Evolutionary conservation across 345 rosid species (phyloP).

Genomic region (Camelina neglecta): DNA sequence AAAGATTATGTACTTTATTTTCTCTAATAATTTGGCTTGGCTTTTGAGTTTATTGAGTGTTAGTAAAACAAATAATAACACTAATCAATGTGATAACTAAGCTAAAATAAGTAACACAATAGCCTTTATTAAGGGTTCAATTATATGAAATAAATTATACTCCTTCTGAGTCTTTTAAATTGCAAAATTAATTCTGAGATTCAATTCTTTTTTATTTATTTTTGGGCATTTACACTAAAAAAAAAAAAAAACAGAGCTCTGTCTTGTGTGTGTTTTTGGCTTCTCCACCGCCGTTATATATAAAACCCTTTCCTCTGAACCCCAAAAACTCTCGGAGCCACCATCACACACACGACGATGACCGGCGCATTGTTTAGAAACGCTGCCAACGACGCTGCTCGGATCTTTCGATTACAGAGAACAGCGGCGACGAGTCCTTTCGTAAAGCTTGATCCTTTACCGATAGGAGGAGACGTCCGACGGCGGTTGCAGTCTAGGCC

Average conservation of each 20-base stretch:
- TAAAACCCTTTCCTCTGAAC: conserved; percentile 24
- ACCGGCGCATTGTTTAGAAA: conserved; percentile 49
- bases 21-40: neutral
- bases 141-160: no score
- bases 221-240: neutral
- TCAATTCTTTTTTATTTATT: neutral
- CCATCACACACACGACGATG: conserved; percentile 35
- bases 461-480: conserved; percentile 26
- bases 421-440: neutral
- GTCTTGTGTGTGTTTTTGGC: neutral
- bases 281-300: conserved; percentile 28
- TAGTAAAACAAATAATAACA: neutral
- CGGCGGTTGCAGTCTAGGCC: conserved; percentile 48
- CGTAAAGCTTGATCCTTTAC: conserved; percentile 6
- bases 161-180: neutral
- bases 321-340: conserved; percentile 38
- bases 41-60: neutral
- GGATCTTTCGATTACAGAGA: conserved; percentile 31
- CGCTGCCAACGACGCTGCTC: conserved; percentile 37
- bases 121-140: neutral
- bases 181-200: neutral
- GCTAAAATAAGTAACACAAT: neutral
- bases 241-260: conserved; percentile 11
- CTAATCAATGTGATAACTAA: neutral
- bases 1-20: no score